Conservation (phyloP, 148 eudicot genomes). For the Spergularia marina region DNA sequence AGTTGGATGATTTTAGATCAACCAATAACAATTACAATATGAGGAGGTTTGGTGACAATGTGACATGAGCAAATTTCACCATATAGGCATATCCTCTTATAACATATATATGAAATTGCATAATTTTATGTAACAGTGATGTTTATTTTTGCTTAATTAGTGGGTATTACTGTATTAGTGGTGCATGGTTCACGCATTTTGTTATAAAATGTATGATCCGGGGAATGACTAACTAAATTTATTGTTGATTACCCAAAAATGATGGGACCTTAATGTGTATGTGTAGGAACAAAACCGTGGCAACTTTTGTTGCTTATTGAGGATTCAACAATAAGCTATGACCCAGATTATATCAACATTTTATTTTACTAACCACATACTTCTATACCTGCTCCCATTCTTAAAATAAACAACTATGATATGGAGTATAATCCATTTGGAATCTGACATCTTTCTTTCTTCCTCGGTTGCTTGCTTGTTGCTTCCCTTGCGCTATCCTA, state of each 20-base stretch:
- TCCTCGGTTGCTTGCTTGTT: not conserved
- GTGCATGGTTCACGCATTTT: not conserved
- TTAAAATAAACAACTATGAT: not conserved
- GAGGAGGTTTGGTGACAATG: conserved; percentile 2
- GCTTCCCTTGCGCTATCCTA: not conserved
- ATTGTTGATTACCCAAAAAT: not conserved
- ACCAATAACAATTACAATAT: conserved; percentile 1
- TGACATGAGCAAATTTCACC: conserved; percentile 9
- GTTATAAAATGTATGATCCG: too few species aligned
- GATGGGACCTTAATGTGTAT: not conserved
- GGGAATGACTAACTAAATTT: too few species aligned
- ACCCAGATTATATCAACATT: not conserved
- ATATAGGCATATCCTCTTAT: not conserved
- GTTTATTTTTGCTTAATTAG: not conserved
- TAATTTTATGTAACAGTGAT: too few species aligned
- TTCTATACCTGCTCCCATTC: conserved; percentile 16
- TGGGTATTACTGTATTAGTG: not conserved
- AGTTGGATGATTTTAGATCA: not conserved
- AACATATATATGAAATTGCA: too few species aligned
- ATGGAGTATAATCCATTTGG: not conserved
- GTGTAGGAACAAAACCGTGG: not conserved
- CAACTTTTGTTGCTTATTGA: conserved; percentile 19
- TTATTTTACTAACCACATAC: too few species aligned
- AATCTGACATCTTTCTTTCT: not conserved
- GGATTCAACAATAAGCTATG: conserved; percentile 22